A percentile compares a stretch with the other conserved stretches of the same genome.
These are phyloP conservation scores for Aspergillus thermomutatus DNA, from an alignment of 2,329 filamentous ascomycete species.

Conservation along the genomic window DNA sequence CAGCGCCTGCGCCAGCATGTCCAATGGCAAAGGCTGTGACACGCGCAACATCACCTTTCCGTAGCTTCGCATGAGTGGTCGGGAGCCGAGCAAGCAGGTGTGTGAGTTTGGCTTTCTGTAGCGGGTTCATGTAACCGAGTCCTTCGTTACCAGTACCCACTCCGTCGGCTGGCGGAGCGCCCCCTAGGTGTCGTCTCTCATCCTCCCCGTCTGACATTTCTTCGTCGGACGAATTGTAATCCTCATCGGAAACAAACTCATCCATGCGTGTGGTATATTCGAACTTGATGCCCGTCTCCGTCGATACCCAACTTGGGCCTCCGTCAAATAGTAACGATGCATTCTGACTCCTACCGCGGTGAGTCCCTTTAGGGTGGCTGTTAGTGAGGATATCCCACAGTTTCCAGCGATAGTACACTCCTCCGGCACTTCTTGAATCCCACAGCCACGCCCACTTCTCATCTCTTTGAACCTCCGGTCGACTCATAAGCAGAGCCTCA, in stretches of 20 bases:
- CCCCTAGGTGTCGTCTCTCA: constrained; percentile 42
- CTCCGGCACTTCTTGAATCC: constrained; percentile 74
- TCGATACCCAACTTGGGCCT: constrained; percentile 72
- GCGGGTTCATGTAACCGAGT: constrained; percentile 70
- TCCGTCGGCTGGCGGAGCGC: constrained; percentile 41
- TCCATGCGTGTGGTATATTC: constrained; percentile 75
- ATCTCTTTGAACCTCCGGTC: constrained; percentile 76
- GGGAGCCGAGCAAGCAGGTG: constrained; percentile 83
- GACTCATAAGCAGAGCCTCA: constrained; percentile 86
- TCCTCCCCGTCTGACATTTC: constrained; percentile 58
- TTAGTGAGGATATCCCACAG: constrained; percentile 83
- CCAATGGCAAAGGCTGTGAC: constrained; percentile 85
- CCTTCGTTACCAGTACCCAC: constrained; percentile 41
- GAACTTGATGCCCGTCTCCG: constrained; percentile 69
- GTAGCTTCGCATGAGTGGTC: constrained; percentile 67
- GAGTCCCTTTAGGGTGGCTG: constrained; percentile 39
- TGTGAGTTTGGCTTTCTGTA: constrained; percentile 79
- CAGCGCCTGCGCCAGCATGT: constrained; percentile 77
- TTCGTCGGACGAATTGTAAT: constrained; percentile 84
- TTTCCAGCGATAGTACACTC: constrained; percentile 89
- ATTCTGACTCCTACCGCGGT: constrained; percentile 49
- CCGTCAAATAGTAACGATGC: constrained; percentile 66
- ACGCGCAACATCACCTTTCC: constrained; percentile 81
- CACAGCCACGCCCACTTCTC: constrained; percentile 95
- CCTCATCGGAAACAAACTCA: constrained; percentile 77